Evolutionary conservation across 306 rosid genomes (phyloP), one percentile per base, ranked within the genome.

Genomic region (Benincasa hispida): DNA sequence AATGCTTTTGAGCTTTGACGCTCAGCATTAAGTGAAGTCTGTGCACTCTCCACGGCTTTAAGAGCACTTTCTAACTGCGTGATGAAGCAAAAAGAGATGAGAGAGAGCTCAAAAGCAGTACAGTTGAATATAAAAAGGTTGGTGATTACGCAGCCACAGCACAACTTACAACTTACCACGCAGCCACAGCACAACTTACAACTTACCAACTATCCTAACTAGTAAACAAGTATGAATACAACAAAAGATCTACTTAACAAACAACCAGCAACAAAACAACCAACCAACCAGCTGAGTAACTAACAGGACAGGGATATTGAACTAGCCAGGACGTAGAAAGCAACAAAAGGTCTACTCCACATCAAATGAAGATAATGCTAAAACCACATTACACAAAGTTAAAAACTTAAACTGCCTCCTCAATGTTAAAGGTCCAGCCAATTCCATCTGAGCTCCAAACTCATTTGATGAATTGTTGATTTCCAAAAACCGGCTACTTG

Each of bases 21-120:
- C 83, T 90, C 95, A 67, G 95, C 82, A 79, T 86, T 87, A 37
- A 94, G 89, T 50, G 93, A 86, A 63, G 91, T 84, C 79, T 90
- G 91, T 2, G 97, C 93, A 79, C 87, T 82, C 78, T 94, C 97
- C 55, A 86, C 84, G 53, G 95, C 89, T 87, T 92, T 91, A 72
- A 87, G 78, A 67, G 99, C 90, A 87, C 89, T 85, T 68, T 94
- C 99, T 83, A 92, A 91, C 99, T 94, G 81, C 48, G 84, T 48
- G 63, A 63, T 9, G 17, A 10, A 45, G 5, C 68, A 30, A 61
- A 55, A 57, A 17, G 56, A 27, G 39, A 72, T 11, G 34, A 41
- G 24, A 41, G 24, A 56, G 78, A 58, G 9, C 15, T 24, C 35
- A 69, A 42, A 22, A 24, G 9, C 35, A 69, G 56, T 69, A 69